A percentile compares a stretch with the other conserved stretches of the same genome.
These are phyloP conservation scores for Trichoderma brevicompactum DNA, from an alignment of 2,329 filamentous ascomycete species.

Conservation along the genomic window DNA sequence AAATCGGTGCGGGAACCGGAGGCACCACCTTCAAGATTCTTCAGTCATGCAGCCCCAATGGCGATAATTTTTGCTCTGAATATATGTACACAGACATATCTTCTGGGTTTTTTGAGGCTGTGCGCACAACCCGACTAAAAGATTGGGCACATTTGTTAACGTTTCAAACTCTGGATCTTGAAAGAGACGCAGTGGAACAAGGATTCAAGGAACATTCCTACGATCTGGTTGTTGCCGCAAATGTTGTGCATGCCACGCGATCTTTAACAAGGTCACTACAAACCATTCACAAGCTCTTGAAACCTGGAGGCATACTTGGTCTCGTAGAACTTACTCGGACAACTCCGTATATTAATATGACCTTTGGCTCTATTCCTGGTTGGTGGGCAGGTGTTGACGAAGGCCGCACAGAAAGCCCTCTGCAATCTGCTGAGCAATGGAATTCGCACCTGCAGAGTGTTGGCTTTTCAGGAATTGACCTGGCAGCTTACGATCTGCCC, in stretches of 20 bases:
- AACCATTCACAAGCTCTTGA: slow-evolving; percentile 37
- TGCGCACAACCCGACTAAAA: slow-evolving; percentile 36
- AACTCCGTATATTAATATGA: slow-evolving; percentile 14
- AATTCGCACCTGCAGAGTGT: neutral
- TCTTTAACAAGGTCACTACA: slow-evolving; percentile 36
- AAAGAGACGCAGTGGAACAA: slow-evolving; percentile 38
- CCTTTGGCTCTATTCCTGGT: slow-evolving; percentile 8
- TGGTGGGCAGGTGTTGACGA: slow-evolving; percentile 25
- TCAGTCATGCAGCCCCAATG: slow-evolving; percentile 23
- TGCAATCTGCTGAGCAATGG: slow-evolving; percentile 15
- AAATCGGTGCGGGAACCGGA: slow-evolving; percentile 45
- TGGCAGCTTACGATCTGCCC: slow-evolving; percentile 18
- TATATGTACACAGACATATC: slow-evolving; percentile 50
- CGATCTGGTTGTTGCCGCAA: slow-evolving; percentile 40
- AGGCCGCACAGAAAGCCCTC: slow-evolving; percentile 4
- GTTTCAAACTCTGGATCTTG: slow-evolving; percentile 44
- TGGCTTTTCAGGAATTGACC: slow-evolving; percentile 13
- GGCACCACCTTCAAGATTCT: slow-evolving; percentile 38
- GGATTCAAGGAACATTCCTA: slow-evolving; percentile 37
- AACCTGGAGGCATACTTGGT: slow-evolving; percentile 40
- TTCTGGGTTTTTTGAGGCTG: slow-evolving; percentile 42
- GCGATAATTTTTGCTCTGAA: neutral
- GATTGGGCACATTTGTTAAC: slow-evolving; percentile 35
- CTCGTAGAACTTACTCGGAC: slow-evolving; percentile 36
- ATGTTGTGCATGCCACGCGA: slow-evolving; percentile 41